phyloP scores from a whole-genome alignment of 225 moss, liverwort and hornwort species.

The Pseudisothecium myosuroides region DNA sequence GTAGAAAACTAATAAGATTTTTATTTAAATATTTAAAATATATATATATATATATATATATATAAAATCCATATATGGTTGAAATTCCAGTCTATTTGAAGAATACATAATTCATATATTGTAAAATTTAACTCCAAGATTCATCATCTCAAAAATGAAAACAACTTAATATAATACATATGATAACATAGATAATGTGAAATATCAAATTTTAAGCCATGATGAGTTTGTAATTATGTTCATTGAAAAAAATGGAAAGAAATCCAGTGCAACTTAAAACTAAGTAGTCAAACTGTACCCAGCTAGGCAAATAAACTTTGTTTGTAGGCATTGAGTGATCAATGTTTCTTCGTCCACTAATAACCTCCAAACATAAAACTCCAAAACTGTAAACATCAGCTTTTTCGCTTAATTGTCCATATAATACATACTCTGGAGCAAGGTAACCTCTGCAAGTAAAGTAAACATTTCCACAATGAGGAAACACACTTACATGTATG shows the following conservation, averaged over 20 bases:
- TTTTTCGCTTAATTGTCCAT: constrained; percentile 5
- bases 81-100: not conserved
- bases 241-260: not conserved
- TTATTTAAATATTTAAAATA: not conserved
- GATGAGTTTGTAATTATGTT: not conserved
- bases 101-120: not conserved
- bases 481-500: not conserved
- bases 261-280: not conserved
- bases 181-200: too few species aligned
- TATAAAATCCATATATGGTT: too few species aligned
- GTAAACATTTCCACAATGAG: not conserved
- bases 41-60: too few species aligned
- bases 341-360: not conserved
- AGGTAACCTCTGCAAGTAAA: constrained; percentile 2
- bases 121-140: not conserved
- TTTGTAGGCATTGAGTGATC: not conserved
- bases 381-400: not conserved
- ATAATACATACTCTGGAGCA: constrained; percentile 1
- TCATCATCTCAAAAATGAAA: not conserved
- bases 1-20: fast-evolving
- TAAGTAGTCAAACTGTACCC: not conserved
- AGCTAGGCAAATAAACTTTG: not conserved
- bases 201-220: not conserved
- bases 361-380: constrained; percentile 1
- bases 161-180: fast-evolving